These are phyloP conservation scores for Lophiotrema nucula DNA, from an alignment of 495 filamentous ascomycete genomes.

Conservation along the genomic window DNA sequence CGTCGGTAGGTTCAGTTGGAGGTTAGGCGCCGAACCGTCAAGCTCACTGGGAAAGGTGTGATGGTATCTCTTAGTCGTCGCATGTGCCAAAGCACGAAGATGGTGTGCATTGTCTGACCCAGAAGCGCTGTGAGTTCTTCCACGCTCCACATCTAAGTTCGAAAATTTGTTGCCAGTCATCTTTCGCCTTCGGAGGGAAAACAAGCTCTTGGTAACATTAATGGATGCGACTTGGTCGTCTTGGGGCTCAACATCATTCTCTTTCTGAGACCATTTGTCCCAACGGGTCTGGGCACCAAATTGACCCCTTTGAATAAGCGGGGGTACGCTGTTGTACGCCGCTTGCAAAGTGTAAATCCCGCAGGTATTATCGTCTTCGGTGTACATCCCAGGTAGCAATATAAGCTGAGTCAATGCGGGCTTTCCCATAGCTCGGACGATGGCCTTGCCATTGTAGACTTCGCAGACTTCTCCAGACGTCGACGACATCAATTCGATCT, in stretches of 20 bases:
- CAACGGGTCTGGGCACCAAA: not conserved
- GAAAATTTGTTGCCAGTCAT: too few relatives aligned
- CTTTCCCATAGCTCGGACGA: slow-evolving; percentile 1
- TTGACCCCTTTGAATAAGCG: not conserved
- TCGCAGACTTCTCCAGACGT: slow-evolving; percentile 39
- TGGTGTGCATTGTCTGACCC: too few relatives aligned
- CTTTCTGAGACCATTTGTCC: too few relatives aligned
- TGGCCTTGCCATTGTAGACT: slow-evolving; percentile 34
- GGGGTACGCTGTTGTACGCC: not conserved
- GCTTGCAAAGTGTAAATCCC: slow-evolving; percentile 5
- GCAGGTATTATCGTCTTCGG: not conserved
- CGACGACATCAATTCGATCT: slow-evolving; percentile 39
- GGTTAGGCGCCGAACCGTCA: slow-evolving; percentile 6
- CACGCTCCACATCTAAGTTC: too few relatives aligned
- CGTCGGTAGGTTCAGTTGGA: slow-evolving; percentile 6
- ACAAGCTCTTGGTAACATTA: too few relatives aligned
- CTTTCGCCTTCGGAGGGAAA: too few relatives aligned
- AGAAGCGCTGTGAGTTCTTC: too few relatives aligned
- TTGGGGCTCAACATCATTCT: too few relatives aligned
- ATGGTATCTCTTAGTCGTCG: not conserved
- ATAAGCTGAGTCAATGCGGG: slow-evolving; percentile 3
- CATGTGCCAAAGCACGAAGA: not conserved
- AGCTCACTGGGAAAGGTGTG: not conserved
- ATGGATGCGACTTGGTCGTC: too few relatives aligned
- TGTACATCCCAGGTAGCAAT: not conserved